Conservation (phyloP, 306 rosid genomes). For the Sphenostylis stenocarpa region DNA sequence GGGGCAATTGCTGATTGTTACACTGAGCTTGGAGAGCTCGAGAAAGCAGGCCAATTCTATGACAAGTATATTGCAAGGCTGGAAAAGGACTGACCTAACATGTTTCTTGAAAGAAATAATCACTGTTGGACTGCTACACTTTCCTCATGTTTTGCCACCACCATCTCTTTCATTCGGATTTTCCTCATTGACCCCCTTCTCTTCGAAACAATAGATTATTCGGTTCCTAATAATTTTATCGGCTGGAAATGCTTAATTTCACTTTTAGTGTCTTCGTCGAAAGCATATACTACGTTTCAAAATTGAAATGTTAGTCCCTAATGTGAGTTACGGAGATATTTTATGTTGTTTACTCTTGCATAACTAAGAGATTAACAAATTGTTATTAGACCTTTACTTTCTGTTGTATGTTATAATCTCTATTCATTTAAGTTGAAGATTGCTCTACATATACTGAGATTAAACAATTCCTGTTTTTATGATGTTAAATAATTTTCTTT, state of each 20-base stretch:
- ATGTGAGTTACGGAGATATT: not conserved
- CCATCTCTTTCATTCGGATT: constrained; percentile 29
- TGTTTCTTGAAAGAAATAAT: not conserved
- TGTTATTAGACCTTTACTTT: not conserved
- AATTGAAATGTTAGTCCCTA: not conserved
- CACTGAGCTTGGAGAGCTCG: constrained; percentile 97
- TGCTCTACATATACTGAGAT: too few relatives aligned
- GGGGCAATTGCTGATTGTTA: constrained; percentile 99
- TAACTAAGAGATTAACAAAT: not conserved
- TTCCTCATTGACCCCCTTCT: constrained; percentile 14
- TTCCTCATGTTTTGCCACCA: not conserved
- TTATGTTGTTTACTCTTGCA: not conserved
- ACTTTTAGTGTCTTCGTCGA: not conserved
- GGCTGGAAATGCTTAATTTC: not conserved
- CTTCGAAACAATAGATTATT: not conserved
- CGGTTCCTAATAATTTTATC: not conserved
- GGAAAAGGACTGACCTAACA: constrained; percentile 62
- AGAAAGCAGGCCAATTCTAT: constrained; percentile 75
- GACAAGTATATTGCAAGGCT: constrained; percentile 77
- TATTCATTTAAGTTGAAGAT: too few relatives aligned
- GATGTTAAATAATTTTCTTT: not conserved
- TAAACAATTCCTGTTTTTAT: too few relatives aligned
- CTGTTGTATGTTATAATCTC: not conserved
- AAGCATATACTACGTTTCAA: not conserved
- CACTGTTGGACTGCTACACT: constrained; percentile 19